Percentiles rank a stretch among this genome's conserved stretches.
phyloP scores from a whole-genome alignment of 257 asterid species.

The Echites panduratus region DNA sequence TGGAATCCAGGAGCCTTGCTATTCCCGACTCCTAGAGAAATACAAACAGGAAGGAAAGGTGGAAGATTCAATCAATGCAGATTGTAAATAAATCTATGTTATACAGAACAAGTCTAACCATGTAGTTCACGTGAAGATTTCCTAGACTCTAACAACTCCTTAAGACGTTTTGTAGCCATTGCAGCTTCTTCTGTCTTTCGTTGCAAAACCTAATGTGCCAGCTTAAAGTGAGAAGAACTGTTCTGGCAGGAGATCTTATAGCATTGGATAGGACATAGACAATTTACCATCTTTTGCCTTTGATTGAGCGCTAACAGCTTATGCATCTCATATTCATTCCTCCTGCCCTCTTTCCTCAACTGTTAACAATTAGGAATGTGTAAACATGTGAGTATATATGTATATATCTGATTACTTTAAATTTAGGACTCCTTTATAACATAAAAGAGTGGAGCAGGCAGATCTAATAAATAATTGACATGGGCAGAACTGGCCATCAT shows the following conservation, averaged over 20 bases:
- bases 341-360: slow-evolving; percentile 92
- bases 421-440: not conserved
- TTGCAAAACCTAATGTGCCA: slow-evolving; percentile 65
- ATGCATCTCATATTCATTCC: slow-evolving; percentile 99
- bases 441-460: not conserved
- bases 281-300: slow-evolving; percentile 88
- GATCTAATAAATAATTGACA: not conserved
- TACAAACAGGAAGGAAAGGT: slow-evolving; percentile 12
- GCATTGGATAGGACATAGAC: not conserved
- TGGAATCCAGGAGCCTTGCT: slow-evolving; percentile 64
- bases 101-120: slow-evolving; percentile 34
- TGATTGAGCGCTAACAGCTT: slow-evolving; percentile 92
- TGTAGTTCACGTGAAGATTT: slow-evolving; percentile 66
- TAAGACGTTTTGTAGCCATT: slow-evolving; percentile 86
- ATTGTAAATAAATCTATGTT: slow-evolving; percentile 4
- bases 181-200: slow-evolving; percentile 97
- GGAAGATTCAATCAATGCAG: not conserved
- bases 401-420: not conserved
- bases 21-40: slow-evolving; percentile 42
- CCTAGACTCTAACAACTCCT: slow-evolving; percentile 85
- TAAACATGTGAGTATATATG: not conserved
- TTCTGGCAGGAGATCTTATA: not conserved
- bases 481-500: not conserved
- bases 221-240: slow-evolving; percentile 7
- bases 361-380: slow-evolving; percentile 22